Percentiles rank a stretch among this genome's conserved stretches.
Evolutionary conservation across 305 asterid genomes (phyloP).

Genomic region (Solanum hybrid): DNA sequence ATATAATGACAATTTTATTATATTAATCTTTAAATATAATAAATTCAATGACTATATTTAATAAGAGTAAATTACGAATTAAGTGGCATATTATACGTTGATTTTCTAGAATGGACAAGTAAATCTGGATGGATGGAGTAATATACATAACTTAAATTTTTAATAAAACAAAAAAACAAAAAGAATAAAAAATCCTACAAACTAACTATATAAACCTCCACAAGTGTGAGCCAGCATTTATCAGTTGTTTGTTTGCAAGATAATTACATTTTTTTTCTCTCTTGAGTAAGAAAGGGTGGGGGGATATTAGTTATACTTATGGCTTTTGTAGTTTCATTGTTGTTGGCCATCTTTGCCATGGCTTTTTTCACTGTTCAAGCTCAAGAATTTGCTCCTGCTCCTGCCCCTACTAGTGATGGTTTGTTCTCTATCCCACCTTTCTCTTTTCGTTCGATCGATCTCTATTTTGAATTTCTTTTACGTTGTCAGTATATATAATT

Average conservation of each 20-base stretch:
- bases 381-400: conserved; percentile 33
- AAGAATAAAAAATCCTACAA: neutral
- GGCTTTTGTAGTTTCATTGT: conserved; percentile 1
- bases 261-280: neutral
- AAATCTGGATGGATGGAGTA: neutral
- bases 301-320: neutral
- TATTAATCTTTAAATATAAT: neutral
- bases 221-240: neutral
- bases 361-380: conserved; percentile 19
- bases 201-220: conserved; percentile 2
- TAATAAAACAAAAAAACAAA: neutral
- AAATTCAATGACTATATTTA: neutral
- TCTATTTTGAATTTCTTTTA: neutral
- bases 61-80: neutral
- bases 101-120: neutral
- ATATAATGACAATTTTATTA: neutral
- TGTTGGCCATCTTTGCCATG: conserved; percentile 17
- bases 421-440: neutral
- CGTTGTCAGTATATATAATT: neutral
- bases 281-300: neutral
- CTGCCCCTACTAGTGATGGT: conserved; percentile 46
- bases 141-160: neutral
- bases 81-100: neutral
- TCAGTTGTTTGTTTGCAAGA: neutral
- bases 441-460: neutral